A percentile compares a stretch with the other conserved stretches of the same genome.
phyloP scores from a whole-genome alignment of 345 rosid species.

The Linum lewisii region DNA sequence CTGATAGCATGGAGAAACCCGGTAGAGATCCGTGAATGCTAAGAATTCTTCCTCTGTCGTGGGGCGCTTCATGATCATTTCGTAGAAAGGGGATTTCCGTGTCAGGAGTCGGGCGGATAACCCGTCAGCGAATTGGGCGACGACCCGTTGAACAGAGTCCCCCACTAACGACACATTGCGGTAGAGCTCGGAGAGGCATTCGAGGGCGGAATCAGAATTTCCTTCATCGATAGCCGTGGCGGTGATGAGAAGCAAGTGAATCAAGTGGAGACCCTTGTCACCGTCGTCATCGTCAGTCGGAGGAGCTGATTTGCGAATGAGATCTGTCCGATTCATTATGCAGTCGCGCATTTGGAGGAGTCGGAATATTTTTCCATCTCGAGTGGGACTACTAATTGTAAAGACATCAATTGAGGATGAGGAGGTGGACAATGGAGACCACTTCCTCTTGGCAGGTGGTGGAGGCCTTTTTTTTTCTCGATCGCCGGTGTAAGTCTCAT shows the following conservation, averaged over 20 bases:
- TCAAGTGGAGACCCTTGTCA: slow-evolving; percentile 48
- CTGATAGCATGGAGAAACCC: slow-evolving; percentile 54
- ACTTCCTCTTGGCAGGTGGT: slow-evolving; percentile 30
- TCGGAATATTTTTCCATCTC: slow-evolving; percentile 29
- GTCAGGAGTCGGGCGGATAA: slow-evolving; percentile 45
- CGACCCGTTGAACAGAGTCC: slow-evolving; percentile 52
- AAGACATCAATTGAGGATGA: neutral
- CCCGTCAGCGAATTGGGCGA: slow-evolving; percentile 53
- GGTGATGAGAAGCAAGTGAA: slow-evolving; percentile 45
- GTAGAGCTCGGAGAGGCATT: slow-evolving; percentile 36
- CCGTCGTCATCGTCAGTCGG: slow-evolving; percentile 9
- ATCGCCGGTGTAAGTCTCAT: too few relatives aligned
- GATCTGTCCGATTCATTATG: slow-evolving; percentile 30
- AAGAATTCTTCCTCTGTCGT: slow-evolving; percentile 35
- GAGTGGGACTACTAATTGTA: neutral
- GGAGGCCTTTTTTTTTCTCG: too few relatives aligned
- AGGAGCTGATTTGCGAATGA: slow-evolving; percentile 14
- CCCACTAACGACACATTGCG: slow-evolving; percentile 36
- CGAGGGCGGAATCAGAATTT: slow-evolving; percentile 24
- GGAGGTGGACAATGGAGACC: slow-evolving; percentile 8
- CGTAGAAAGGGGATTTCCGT: slow-evolving; percentile 40
- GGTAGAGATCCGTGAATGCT: slow-evolving; percentile 46
- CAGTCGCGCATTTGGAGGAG: slow-evolving; percentile 51
- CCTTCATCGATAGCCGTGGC: slow-evolving; percentile 43
- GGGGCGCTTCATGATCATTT: slow-evolving; percentile 47